Conservation (phyloP, 768 basidiomycete species). For the Panaeolus cyanescens region DNA sequence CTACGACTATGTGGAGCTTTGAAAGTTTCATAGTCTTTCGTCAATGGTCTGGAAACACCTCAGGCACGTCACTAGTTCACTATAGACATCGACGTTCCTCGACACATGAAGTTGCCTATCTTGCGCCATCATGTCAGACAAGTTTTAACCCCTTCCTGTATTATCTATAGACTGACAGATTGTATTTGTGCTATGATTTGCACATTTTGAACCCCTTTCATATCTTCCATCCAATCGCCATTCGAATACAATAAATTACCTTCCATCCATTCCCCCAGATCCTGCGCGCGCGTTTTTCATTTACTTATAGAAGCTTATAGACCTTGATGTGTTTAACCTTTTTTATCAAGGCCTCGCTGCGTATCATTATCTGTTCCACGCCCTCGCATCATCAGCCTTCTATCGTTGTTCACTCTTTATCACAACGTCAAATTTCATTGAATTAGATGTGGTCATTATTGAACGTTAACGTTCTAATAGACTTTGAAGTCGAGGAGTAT, state of each 20-base stretch:
- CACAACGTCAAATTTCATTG: background rate
- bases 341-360: conserved; percentile 2
- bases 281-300: conserved; percentile 2
- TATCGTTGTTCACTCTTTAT: background rate
- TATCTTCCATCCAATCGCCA: background rate
- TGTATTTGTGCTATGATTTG: background rate
- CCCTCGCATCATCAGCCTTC: background rate
- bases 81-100: background rate
- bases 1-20: background rate
- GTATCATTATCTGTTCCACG: background rate
- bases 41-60: background rate
- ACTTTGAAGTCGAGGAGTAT: background rate
- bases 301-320: no score
- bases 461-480: background rate
- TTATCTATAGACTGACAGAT: background rate
- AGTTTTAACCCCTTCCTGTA: background rate
- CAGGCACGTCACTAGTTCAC: background rate
- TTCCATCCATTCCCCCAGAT: background rate
- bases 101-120: conserved; percentile 3
- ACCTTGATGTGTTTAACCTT: conserved; percentile 2
- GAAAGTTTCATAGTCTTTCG: background rate
- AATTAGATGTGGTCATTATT: background rate
- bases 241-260: background rate
- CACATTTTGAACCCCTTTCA: background rate
- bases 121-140: conserved; percentile 2